These are phyloP conservation scores for Kwoniella europaea DNA, from an alignment of 768 basidiomycete species.

Conservation along the genomic window DNA sequence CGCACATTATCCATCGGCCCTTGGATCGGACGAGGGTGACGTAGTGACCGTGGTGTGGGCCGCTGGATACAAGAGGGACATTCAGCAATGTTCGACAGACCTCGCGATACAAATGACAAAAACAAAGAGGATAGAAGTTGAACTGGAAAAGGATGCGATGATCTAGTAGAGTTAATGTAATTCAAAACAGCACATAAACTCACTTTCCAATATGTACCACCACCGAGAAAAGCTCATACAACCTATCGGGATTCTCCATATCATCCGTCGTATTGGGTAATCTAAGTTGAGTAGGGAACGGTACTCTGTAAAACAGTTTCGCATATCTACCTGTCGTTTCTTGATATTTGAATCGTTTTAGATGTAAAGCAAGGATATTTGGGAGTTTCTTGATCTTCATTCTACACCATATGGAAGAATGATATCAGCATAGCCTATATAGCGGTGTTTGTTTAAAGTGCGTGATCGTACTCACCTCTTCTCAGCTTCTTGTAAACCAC, in stretches of 20 bases:
- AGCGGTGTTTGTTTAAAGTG: background rate
- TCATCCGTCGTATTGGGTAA: conserved; percentile 98
- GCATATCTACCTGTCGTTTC: conserved; percentile 87
- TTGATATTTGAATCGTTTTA: conserved; percentile 99
- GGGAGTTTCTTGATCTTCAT: conserved; percentile 99
- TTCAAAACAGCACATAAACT: conserved; percentile 56
- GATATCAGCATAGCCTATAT: background rate
- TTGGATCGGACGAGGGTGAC: conserved; percentile 88
- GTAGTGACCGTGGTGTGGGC: conserved; percentile 98
- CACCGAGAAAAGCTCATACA: conserved; percentile 93
- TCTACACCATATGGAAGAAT: conserved; percentile 60
- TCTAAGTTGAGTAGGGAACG: conserved; percentile 91
- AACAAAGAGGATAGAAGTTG: background rate
- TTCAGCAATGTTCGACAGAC: conserved; percentile 5
- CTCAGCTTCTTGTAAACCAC: conserved; percentile 96
- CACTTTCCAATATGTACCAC: conserved; percentile 99
- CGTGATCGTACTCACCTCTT: conserved; percentile 71
- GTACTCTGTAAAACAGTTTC: conserved; percentile 95
- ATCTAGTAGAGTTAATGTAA: background rate
- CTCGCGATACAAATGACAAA: background rate
- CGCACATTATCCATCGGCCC: conserved; percentile 87
- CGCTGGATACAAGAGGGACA: conserved; percentile 63
- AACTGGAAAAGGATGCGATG: background rate
- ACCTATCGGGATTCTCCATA: conserved; percentile 82
- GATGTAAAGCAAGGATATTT: conserved; percentile 89